Conservation (phyloP, 306 rosid species). For the Acacia crassicarpa region DNA sequence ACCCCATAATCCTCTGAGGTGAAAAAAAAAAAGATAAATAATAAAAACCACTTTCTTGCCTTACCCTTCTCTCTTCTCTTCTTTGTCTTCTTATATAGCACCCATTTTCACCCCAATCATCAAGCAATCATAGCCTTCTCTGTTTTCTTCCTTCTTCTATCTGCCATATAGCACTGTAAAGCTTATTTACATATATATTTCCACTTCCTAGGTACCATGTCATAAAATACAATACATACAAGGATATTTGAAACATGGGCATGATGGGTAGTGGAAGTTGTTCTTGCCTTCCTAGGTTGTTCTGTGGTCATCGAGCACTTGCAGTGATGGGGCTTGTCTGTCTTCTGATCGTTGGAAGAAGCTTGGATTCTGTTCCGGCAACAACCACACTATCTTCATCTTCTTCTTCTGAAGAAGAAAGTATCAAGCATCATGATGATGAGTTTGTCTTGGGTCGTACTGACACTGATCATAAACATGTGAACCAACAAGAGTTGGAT, state of each 20-base stretch:
- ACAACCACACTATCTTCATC: background rate
- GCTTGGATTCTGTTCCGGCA: constrained; percentile 32
- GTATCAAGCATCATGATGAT: constrained; percentile 18
- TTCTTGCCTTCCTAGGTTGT: constrained; percentile 38
- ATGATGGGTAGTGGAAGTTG: constrained; percentile 27
- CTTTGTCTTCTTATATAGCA: constrained; percentile 19
- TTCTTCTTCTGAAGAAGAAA: background rate
- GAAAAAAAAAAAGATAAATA: background rate
- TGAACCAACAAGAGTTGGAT: constrained; percentile 54
- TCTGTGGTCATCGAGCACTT: constrained; percentile 43
- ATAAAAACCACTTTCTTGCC: constrained; percentile 27
- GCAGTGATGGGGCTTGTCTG: constrained; percentile 53
- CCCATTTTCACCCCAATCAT: constrained; percentile 39
- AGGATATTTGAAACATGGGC: constrained; percentile 37
- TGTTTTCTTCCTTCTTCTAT: constrained; percentile 14
- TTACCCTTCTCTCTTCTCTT: constrained; percentile 11
- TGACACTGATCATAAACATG: constrained; percentile 16
- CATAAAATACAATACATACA: constrained; percentile 18
- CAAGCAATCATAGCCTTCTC: constrained; percentile 41
- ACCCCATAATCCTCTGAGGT: constrained; percentile 42
- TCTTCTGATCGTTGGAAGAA: constrained; percentile 52
- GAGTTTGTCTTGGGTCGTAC: constrained; percentile 29
- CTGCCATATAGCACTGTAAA: constrained; percentile 29
- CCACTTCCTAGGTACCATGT: constrained; percentile 20
- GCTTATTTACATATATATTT: background rate